Evolutionary conservation across 2,329 filamentous ascomycete genomes (phyloP).

Genomic region (Curvularia verruculosa): DNA sequence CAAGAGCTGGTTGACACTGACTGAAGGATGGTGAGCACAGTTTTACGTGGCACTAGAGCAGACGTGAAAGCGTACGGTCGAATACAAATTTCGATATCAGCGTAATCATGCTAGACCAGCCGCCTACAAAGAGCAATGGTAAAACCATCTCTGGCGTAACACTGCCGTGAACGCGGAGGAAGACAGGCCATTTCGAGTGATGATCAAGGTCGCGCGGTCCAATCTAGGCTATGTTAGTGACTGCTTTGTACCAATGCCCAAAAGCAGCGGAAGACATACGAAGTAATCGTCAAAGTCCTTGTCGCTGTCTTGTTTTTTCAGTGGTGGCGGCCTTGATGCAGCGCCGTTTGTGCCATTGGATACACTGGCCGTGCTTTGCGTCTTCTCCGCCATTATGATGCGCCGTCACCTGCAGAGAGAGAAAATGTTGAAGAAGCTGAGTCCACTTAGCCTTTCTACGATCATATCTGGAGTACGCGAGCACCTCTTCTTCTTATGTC

Average conservation of each 20-base stretch:
- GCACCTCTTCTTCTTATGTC: background rate
- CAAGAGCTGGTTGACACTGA: conserved; percentile 68
- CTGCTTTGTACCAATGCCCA: background rate
- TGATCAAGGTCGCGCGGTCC: conserved; percentile 72
- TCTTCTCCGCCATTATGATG: background rate
- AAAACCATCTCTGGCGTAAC: conserved; percentile 76
- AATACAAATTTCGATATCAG: conserved; percentile 52
- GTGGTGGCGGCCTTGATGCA: background rate
- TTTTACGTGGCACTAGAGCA: background rate
- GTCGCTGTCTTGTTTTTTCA: background rate
- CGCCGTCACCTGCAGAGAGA: background rate
- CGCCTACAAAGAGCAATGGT: conserved; percentile 67
- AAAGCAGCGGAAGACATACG: background rate
- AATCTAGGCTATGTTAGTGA: conserved; percentile 22
- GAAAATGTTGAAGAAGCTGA: background rate
- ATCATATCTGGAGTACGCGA: background rate
- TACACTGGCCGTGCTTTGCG: background rate
- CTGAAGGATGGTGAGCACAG: conserved; percentile 25
- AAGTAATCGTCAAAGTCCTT: background rate
- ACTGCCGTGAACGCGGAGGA: conserved; percentile 75
- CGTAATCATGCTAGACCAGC: conserved; percentile 71
- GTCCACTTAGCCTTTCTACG: background rate
- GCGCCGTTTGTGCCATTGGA: background rate
- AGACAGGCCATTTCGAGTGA: conserved; percentile 77
- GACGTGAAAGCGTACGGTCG: conserved; percentile 25